Evolutionary conservation across 176 grass and related monocot genomes (phyloP).

Genomic region (Carex parvula): DNA sequence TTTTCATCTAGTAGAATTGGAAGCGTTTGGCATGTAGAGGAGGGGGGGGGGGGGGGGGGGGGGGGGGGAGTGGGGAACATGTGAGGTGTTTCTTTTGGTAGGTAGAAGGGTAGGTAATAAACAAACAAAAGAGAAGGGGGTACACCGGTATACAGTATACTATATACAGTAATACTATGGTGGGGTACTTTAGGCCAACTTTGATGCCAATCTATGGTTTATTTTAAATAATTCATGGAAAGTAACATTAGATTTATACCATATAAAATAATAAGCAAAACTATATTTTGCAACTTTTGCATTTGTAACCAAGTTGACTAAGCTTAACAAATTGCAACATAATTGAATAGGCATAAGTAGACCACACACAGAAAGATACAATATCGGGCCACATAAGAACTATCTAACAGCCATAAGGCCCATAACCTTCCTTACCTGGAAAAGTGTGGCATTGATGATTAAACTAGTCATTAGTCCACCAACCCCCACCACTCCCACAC

Average conservation of each 20-base stretch:
- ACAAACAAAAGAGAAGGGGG: slow-evolving; percentile 16
- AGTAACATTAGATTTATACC: background rate
- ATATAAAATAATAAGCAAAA: background rate
- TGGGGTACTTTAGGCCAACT: slow-evolving; percentile 13
- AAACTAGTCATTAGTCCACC: slow-evolving; percentile 25
- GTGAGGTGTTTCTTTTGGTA: slow-evolving; percentile 46
- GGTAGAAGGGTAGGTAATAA: slow-evolving; percentile 34
- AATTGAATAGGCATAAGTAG: background rate
- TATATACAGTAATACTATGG: too few relatives aligned
- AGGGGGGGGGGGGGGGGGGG: too few relatives aligned
- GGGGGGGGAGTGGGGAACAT: slow-evolving; percentile 53
- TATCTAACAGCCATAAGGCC: background rate
- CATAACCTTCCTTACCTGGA: slow-evolving; percentile 20
- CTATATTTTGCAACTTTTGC: background rate
- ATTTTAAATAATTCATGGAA: background rate
- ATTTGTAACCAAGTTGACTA: background rate
- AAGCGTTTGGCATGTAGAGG: slow-evolving; percentile 31
- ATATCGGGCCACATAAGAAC: background rate
- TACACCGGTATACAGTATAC: background rate
- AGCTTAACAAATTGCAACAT: background rate
- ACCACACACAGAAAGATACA: background rate
- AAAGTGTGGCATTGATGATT: slow-evolving; percentile 24
- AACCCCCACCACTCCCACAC: slow-evolving; percentile 15
- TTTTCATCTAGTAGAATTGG: background rate
- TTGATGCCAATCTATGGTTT: slow-evolving; percentile 1